Evolutionary conservation across 2,329 filamentous ascomycete species (phyloP), one percentile per base, ranked within the genome.

Genomic region (Phoma sp.): DNA sequence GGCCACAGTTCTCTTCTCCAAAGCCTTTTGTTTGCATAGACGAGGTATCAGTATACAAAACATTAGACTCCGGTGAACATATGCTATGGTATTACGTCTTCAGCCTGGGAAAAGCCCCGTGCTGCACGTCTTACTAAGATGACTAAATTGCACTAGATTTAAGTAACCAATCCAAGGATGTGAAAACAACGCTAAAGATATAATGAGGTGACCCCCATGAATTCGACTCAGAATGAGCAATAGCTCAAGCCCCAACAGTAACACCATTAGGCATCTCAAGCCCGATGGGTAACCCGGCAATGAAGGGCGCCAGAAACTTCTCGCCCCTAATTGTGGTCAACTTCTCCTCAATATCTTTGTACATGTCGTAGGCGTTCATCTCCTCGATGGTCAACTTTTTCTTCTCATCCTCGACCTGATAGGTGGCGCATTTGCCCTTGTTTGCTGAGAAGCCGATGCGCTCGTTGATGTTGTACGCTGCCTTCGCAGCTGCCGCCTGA

Each of bases 351-450:
- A 66, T 49, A 25, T 66, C 60, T 32, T 60, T 61, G 46, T 64
- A 63, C 63, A 66, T 64, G 13, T 64, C 61, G 36, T 59, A 62
- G 77, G 78, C 77, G 55, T 89, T 89, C 85, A 89, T 88, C 69
- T 89, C 86, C 58, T 88, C 85, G 44, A 89, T 88, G 0, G 86
- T 89, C 29, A 89, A 66, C 58, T 86, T 86, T 41, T 83, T 79
- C 59, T 77, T 82, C 61, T 85, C 80, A 46, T 88, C 82, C 58
- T 83, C 80, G 0, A 89, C 86, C 64, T 84, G 85, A 72, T 89
- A 89, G 0, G 79, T 80, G 0, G 79, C 69, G 27, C 54, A 57
- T 11, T 75, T 81, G 35, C 79, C 62, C 25, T 80, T 87, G 65
- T 89, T 88, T 33, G 78, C 79, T 0, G 84, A 87, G 72, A 89